Evolutionary conservation across 768 basidiomycete genomes (phyloP).

Genomic region (Kwoniella sp.): DNA sequence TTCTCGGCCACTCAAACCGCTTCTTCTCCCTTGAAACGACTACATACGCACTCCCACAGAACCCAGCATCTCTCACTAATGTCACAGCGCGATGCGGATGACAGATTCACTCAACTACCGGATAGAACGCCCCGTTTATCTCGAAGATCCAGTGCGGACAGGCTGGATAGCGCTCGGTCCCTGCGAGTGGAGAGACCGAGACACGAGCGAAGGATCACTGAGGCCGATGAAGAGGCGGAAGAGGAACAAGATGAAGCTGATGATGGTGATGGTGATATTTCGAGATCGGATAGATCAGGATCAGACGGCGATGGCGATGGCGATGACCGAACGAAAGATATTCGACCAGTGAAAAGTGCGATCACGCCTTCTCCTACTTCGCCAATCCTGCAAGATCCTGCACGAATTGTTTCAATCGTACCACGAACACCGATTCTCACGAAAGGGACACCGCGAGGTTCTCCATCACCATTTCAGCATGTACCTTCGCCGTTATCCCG

Average conservation of each 20-base stretch:
- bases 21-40: slow-evolving; percentile 5
- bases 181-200: slow-evolving; percentile 17
- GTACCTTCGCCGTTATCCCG: slow-evolving; percentile 17
- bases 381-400: not conserved
- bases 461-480: slow-evolving; percentile 13
- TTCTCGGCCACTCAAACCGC: not conserved
- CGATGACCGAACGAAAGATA: not conserved
- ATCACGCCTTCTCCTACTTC: not conserved
- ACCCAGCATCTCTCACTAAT: slow-evolving; percentile 25
- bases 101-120: slow-evolving; percentile 46
- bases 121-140: slow-evolving; percentile 37
- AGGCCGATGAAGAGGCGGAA: slow-evolving; percentile 38
- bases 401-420: not conserved
- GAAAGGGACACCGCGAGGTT: not conserved
- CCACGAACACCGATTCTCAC: slow-evolving; percentile 16
- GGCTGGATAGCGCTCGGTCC: slow-evolving; percentile 5
- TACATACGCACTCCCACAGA: slow-evolving; percentile 12
- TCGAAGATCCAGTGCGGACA: slow-evolving; percentile 36
- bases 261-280: not conserved
- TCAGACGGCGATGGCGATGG: slow-evolving; percentile 2
- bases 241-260: not conserved
- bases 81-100: slow-evolving; percentile 15
- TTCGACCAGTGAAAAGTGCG: not conserved
- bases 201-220: slow-evolving; percentile 42
- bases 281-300: not conserved